Evolutionary conservation across 2,329 filamentous ascomycete species (phyloP), one percentile per base, ranked within the genome.

Genomic region (Sporothrix globosa): DNA sequence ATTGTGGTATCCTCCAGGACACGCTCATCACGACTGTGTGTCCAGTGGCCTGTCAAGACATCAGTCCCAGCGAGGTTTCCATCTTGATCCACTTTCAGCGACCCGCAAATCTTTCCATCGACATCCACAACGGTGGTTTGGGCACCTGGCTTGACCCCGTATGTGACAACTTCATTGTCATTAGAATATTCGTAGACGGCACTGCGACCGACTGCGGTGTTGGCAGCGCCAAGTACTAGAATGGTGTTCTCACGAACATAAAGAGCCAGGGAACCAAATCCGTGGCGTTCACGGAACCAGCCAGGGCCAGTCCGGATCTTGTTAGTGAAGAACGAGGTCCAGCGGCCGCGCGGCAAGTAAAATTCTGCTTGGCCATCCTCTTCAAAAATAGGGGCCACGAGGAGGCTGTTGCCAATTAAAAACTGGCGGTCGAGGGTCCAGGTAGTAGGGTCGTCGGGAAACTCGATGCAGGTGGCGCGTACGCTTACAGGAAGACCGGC

Each of bases 381-480:
- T 6, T 63, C 60, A 30, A 63, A 63, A 41, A 63, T 21, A 5
- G 60, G 60, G 4, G 60, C 60, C 10, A 41, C 60, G 9, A 63
- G 41, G 5, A 63, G 60, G 5, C 21, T 48, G 60, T 30, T 41
- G 0, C 60, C 91, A n/a, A 92, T 81, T 87, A 92, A 90, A 79
- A 91, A 92, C 77, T 92, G 88, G 44, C 88, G 85, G 77, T 93
- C 90, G 60, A 91, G 82, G 67, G 82, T 84, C 86, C 90, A 92
- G 0, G 86, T 82, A 4, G 87, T 91, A n/a, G 85, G 84, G 75
- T 93, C 91, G 2, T 88, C 83, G 1, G 89, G 90, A 75, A 92
- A 92, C 78, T 92, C 90, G 44, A 92, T 81, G 71, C 88, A 88
- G 77, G 90, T 85, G 24, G 90, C 85, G 50, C 90, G 81, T 73